phyloP scores from a whole-genome alignment of 805 yeast genomes.

The Schizosaccharomyces japonicus region DNA sequence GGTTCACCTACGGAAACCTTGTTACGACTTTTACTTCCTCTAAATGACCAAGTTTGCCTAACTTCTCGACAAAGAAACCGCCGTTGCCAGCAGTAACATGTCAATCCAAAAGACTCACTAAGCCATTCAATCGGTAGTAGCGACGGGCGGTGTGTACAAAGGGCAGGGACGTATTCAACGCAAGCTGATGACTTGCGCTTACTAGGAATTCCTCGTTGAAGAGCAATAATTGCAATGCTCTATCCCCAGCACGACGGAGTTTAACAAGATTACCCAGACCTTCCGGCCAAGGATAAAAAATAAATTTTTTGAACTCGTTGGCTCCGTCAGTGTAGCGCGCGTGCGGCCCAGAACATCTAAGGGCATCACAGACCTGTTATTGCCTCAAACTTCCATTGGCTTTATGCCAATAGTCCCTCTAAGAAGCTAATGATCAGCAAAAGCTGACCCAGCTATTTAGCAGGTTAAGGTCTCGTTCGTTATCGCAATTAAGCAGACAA shows the following conservation, averaged over 20 bases:
- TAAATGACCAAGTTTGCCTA: constrained; percentile 24
- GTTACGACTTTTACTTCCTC: constrained; percentile 25
- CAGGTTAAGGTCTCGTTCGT: constrained; percentile 26
- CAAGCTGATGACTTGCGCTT: constrained; percentile 25
- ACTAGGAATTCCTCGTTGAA: constrained; percentile 26
- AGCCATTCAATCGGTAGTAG: constrained; percentile 25
- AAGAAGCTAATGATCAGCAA: constrained; percentile 11
- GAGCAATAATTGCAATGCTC: constrained; percentile 24
- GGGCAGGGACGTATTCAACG: constrained; percentile 26
- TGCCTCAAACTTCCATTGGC: constrained; percentile 23
- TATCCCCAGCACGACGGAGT: constrained; percentile 20
- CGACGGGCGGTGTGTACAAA: constrained; percentile 24
- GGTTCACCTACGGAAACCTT: constrained; percentile 24
- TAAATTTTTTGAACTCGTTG: constrained; percentile 17
- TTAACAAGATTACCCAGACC: constrained; percentile 22
- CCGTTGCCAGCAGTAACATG: constrained; percentile 18
- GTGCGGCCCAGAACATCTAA: constrained; percentile 26
- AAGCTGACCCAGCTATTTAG: constrained; percentile 23
- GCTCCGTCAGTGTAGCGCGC: constrained; percentile 27
- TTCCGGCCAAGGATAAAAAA: constrained; percentile 17
- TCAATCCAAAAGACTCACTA: constrained; percentile 22
- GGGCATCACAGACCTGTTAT: constrained; percentile 26
- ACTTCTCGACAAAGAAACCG: neutral
- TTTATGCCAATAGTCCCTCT: constrained; percentile 22
- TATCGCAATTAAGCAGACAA: constrained; percentile 28